Conservation (phyloP, 192 early-diverging fungal genomes). For the Gamsiella multidivaricata region DNA sequence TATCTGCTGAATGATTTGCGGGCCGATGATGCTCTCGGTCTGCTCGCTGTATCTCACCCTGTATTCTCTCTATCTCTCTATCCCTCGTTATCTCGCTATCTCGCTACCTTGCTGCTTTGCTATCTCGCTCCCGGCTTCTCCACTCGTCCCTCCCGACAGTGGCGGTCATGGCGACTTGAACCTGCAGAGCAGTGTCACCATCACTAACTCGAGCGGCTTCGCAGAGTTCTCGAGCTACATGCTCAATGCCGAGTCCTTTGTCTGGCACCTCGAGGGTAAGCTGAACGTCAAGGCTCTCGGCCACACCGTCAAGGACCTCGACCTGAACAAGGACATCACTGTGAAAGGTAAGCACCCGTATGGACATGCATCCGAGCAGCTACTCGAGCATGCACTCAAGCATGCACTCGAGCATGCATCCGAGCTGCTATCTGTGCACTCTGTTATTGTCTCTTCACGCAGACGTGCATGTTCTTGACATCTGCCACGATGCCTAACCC, state of each 20-base stretch:
- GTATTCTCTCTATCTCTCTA: no score
- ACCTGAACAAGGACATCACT: slow-evolving; percentile 60
- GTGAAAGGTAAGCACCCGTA: slow-evolving; percentile 54
- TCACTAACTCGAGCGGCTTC: slow-evolving; percentile 57
- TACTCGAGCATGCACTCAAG: no score
- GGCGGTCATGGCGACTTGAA: slow-evolving; percentile 20
- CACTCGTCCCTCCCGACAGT: background rate
- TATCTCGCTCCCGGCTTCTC: background rate
- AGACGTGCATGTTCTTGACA: background rate
- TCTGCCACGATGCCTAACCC: no score
- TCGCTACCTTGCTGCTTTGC: background rate
- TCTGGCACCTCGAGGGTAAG: slow-evolving; percentile 59
- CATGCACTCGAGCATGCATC: no score
- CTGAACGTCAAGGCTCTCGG: slow-evolving; percentile 58
- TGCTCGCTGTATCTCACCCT: no score
- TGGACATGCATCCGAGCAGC: no score
- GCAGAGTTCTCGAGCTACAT: slow-evolving; percentile 59
- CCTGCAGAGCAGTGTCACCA: slow-evolving; percentile 39
- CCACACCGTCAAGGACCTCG: slow-evolving; percentile 55
- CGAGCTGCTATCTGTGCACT: no score
- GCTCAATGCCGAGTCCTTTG: slow-evolving; percentile 57
- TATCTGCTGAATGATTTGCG: no score
- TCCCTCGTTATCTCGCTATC: background rate
- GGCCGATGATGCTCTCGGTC: no score
- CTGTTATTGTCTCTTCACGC: background rate